A percentile compares a stretch with the other conserved stretches of the same genome.
Conservation (phyloP, 2,329 filamentous ascomycete genomes). For the Epichloe glyceriae region DNA sequence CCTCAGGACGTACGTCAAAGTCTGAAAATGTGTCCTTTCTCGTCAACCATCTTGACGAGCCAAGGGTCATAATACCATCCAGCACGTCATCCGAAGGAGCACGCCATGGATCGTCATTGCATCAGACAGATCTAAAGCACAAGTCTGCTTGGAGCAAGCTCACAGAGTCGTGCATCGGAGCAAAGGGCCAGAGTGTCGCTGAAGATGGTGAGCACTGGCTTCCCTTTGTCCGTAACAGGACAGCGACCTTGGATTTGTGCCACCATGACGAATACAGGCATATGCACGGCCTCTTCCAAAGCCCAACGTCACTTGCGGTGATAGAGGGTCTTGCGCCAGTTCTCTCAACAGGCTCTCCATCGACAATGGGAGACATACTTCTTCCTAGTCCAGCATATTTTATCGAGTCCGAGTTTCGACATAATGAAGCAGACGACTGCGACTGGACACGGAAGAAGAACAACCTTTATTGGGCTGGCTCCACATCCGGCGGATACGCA, state of each 20-base stretch:
- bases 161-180: not conserved
- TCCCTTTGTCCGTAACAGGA: not conserved
- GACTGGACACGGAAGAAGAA: conserved; percentile 12
- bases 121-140: not conserved
- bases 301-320: conserved; percentile 20
- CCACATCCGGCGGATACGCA: conserved; percentile 35
- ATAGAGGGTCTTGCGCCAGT: conserved; percentile 3
- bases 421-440: conserved; percentile 25
- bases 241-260: not conserved
- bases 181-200: not conserved
- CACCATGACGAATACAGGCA: not conserved
- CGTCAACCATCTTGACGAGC: conserved; percentile 36
- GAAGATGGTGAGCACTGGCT: not conserved
- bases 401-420: conserved; percentile 26
- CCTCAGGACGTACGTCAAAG: conserved; percentile 10
- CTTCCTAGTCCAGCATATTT: conserved; percentile 36
- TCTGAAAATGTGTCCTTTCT: conserved; percentile 27
- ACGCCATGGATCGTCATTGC: too few species aligned
- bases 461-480: conserved; percentile 44
- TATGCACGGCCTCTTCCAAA: conserved; percentile 31
- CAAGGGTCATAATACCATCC: conserved; percentile 24
- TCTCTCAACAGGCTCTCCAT: conserved; percentile 31
- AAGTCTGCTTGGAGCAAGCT: not conserved
- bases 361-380: conserved; percentile 37
- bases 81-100: not conserved